A percentile compares a stretch with the other conserved stretches of the same genome.
Conservation (phyloP, 1,139 yeast species). For the Spathaspora jeffriesii region DNA sequence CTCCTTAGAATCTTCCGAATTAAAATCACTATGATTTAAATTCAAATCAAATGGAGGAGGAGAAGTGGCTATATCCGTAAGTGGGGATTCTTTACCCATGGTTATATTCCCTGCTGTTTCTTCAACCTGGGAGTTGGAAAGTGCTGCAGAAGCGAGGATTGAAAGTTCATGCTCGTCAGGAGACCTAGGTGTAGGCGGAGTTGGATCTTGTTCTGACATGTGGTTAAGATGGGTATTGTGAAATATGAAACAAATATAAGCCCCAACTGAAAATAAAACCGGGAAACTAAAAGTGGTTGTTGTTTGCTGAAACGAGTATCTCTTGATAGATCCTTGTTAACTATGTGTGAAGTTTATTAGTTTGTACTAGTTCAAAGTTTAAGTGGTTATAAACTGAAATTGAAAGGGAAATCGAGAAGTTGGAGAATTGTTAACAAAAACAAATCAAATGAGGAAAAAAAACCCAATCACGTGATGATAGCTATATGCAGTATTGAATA, state of each 20-base stretch:
- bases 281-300: no score
- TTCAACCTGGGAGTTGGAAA: background rate
- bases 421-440: background rate
- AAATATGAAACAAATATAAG: background rate
- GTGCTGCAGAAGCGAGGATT: background rate
- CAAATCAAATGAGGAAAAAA: background rate
- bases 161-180: background rate
- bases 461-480: background rate
- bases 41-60: slow-evolving; percentile 35
- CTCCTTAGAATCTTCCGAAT: slow-evolving; percentile 8
- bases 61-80: slow-evolving; percentile 42
- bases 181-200: background rate
- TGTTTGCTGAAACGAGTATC: background rate
- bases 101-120: slow-evolving; percentile 9
- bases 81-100: slow-evolving; percentile 29
- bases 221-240: background rate
- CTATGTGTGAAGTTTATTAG: no score
- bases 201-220: slow-evolving; percentile 2
- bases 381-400: background rate
- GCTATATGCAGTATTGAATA: background rate
- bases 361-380: background rate
- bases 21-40: slow-evolving; percentile 9
- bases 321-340: no score
- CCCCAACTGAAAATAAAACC: background rate
- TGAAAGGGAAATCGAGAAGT: background rate